Percentiles rank a stretch among this genome's conserved stretches.
Evolutionary conservation across 768 basidiomycete genomes (phyloP).

Genomic region (Chalciporus sphaerocephalus): DNA sequence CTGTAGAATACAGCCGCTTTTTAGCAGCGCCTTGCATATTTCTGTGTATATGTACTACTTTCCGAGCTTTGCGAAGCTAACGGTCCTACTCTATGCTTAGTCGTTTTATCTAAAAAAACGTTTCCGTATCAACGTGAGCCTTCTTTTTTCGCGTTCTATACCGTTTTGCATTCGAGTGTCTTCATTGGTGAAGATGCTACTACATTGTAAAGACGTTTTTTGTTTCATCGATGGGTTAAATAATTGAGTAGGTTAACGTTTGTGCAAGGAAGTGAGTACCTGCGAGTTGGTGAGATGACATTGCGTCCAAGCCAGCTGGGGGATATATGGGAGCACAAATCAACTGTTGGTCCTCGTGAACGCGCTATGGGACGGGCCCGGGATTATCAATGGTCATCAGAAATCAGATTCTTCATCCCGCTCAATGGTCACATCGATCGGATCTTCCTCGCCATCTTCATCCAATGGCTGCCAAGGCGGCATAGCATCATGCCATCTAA

Average conservation of each 20-base stretch:
- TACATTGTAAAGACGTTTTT: background rate
- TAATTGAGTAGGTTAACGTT: no score
- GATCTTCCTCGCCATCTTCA: conserved; percentile 24
- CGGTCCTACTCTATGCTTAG: conserved; percentile 22
- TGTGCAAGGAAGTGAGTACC: no score
- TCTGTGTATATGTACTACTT: conserved; percentile 30
- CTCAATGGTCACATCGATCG: conserved; percentile 7
- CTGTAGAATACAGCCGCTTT: conserved; percentile 25
- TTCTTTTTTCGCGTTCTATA: conserved; percentile 6
- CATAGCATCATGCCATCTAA: conserved; percentile 21
- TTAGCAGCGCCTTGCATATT: conserved; percentile 16
- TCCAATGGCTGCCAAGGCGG: conserved; percentile 25
- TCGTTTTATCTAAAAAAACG: conserved; percentile 10
- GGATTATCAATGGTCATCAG: no score
- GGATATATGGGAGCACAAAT: no score
- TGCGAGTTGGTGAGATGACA: no score
- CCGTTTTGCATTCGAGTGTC: conserved; percentile 4
- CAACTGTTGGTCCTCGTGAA: background rate
- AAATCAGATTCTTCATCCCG: no score
- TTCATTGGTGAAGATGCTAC: conserved; percentile 3
- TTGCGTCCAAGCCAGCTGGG: no score
- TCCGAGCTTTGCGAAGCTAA: conserved; percentile 5
- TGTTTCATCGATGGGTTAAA: no score
- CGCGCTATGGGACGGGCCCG: no score
- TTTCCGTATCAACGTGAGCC: background rate